Conservation (phyloP, 176 grass and related monocot genomes). For the Puya raimondii region DNA sequence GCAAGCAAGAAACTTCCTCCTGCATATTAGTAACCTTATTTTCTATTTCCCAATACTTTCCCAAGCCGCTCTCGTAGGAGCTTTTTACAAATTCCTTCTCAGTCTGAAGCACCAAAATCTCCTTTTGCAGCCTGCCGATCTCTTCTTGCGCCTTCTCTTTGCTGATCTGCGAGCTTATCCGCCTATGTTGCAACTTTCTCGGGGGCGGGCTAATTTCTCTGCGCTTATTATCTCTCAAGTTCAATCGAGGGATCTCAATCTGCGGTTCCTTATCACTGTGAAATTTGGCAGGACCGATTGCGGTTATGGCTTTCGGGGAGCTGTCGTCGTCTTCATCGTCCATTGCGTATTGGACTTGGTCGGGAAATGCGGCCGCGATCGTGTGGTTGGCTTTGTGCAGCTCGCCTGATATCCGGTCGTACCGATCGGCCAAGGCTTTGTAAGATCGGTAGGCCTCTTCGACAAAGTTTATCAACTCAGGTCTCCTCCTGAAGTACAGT, state of each 20-base stretch:
- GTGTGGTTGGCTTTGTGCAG: constrained; percentile 97
- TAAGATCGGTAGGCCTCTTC: constrained; percentile 70
- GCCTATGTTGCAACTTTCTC: constrained; percentile 41
- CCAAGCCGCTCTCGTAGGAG: constrained; percentile 46
- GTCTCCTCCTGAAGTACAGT: constrained; percentile 59
- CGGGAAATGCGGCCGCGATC: constrained; percentile 66
- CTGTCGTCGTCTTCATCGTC: constrained; percentile 43
- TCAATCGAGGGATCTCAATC: constrained; percentile 27
- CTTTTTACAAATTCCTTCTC: constrained; percentile 79
- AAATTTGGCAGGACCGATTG: constrained; percentile 45
- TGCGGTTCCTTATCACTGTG: constrained; percentile 18
- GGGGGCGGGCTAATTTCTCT: constrained; percentile 18
- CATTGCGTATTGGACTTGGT: constrained; percentile 70
- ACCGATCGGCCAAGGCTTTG: constrained; percentile 40
- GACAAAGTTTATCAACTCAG: constrained; percentile 46
- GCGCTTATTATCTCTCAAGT: constrained; percentile 13
- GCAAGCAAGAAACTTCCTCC: constrained; percentile 61
- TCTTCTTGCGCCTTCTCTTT: constrained; percentile 66
- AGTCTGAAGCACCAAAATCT: constrained; percentile 67
- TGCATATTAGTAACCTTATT: constrained; percentile 52
- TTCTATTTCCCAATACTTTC: constrained; percentile 71
- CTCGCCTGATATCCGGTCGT: constrained; percentile 40
- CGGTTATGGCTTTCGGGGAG: constrained; percentile 29
- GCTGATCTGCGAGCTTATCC: constrained; percentile 43
- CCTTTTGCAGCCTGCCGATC: constrained; percentile 69